Evolutionary conservation across 1,284 basidiomycete species (phyloP).

Genomic region (Papiliotrema laurentii): DNA sequence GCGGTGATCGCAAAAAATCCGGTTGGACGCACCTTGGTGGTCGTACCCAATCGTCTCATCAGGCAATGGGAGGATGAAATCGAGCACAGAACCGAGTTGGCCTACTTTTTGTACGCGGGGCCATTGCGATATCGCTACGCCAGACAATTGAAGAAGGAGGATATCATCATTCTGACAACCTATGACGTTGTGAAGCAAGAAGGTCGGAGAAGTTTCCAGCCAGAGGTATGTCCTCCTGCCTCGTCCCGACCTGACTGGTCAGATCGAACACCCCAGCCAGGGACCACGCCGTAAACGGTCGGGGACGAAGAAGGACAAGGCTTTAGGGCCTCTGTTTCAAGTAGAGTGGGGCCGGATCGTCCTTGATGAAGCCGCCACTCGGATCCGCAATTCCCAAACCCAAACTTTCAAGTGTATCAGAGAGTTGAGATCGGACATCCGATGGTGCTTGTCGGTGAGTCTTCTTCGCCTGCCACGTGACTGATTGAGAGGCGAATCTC

Average conservation of each 20-base stretch:
- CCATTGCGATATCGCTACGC: conserved; percentile 22
- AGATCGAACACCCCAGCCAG: background rate
- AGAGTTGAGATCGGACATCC: conserved; percentile 29
- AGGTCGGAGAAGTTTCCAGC: conserved; percentile 18
- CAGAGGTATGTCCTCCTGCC: background rate
- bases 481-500: conserved; percentile 4
- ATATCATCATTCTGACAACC: conserved; percentile 46
- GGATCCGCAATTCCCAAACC: conserved; percentile 40
- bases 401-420: conserved; percentile 29
- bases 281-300: too few relatives aligned
- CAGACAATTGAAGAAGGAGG: conserved; percentile 33
- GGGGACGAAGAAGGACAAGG: conserved; percentile 10
- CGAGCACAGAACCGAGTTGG: conserved; percentile 39
- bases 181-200: conserved; percentile 36
- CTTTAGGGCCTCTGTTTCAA: conserved; percentile 35
- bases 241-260: background rate
- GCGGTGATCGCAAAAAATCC: conserved; percentile 40
- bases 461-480: conserved; percentile 9
- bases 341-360: conserved; percentile 46
- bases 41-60: conserved; percentile 48
- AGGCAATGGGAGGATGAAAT: conserved; percentile 50
- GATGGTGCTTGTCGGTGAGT: conserved; percentile 44
- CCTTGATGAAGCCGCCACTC: conserved; percentile 49
- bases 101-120: conserved; percentile 45
- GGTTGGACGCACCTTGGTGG: conserved; percentile 44